These are phyloP conservation scores for Thelephora terrestris DNA, from an alignment of 1,284 basidiomycete genomes.

Conservation along the genomic window DNA sequence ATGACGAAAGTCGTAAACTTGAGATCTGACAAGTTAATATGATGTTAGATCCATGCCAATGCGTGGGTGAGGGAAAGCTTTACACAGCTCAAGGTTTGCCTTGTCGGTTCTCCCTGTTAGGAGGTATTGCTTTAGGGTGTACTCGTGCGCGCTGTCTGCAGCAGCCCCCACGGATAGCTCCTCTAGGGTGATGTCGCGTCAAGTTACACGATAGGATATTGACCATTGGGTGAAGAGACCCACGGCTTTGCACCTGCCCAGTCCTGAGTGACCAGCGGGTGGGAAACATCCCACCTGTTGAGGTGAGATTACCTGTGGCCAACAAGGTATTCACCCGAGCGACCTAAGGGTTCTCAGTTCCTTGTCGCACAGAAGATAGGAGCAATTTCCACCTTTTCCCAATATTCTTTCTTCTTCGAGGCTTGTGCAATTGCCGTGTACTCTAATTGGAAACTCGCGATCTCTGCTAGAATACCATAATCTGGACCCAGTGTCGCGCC, in stretches of 20 bases:
- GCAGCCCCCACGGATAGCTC: conserved; percentile 47
- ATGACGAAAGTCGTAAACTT: conserved; percentile 51
- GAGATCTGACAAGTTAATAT: conserved; percentile 35
- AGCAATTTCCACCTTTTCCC: conserved; percentile 27
- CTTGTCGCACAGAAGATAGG: background rate
- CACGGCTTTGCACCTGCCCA: conserved; percentile 22
- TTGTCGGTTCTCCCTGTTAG: conserved; percentile 51
- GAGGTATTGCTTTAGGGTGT: conserved; percentile 66
- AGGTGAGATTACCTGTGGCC: conserved; percentile 29
- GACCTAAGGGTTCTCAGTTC: conserved; percentile 25
- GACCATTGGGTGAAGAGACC: background rate
- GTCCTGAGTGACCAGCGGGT: conserved; percentile 36
- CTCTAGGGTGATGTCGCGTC: conserved; percentile 6
- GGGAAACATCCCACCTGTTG: conserved; percentile 46
- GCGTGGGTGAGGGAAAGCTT: conserved; percentile 13
- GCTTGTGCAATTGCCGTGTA: conserved; percentile 50
- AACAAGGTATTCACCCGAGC: conserved; percentile 41
- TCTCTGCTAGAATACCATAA: conserved; percentile 25
- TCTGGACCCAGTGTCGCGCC: conserved; percentile 3
- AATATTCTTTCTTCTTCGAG: conserved; percentile 40
- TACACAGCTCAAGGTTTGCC: conserved; percentile 53
- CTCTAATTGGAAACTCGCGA: conserved; percentile 44
- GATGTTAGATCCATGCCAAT: background rate
- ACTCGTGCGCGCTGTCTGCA: conserved; percentile 68
- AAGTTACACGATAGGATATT: background rate